phyloP scores from a whole-genome alignment of 1,284 basidiomycete genomes.

The Trichosporon inkin region DNA sequence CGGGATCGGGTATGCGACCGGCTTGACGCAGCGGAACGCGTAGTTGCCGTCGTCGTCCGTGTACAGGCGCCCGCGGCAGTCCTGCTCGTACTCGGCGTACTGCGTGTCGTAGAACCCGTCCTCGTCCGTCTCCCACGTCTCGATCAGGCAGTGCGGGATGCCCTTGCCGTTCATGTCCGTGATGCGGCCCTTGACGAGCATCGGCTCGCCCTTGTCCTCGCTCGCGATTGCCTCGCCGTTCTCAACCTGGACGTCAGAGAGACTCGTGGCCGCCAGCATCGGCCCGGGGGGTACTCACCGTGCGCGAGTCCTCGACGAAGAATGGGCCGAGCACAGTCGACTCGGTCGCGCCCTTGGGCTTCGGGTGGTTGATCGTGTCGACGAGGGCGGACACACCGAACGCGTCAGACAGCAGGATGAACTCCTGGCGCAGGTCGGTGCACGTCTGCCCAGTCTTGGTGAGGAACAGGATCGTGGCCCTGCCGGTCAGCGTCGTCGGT shows the following conservation, averaged over 20 bases:
- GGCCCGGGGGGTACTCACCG: neutral
- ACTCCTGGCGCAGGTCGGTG: conserved; percentile 71
- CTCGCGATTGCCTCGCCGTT: conserved; percentile 66
- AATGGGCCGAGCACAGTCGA: conserved; percentile 78
- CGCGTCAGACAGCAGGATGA: conserved; percentile 73
- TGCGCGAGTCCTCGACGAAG: conserved; percentile 68
- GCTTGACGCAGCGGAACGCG: conserved; percentile 70
- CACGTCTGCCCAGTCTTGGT: conserved; percentile 69
- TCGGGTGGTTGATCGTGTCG: conserved; percentile 70
- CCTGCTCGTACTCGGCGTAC: conserved; percentile 60
- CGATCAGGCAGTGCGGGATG: conserved; percentile 63
- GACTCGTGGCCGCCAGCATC: neutral
- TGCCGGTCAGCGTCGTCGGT: conserved; percentile 16
- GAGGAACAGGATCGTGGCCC: conserved; percentile 65
- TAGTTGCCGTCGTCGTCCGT: conserved; percentile 64
- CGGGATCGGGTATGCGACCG: conserved; percentile 73
- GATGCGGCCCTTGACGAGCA: conserved; percentile 72
- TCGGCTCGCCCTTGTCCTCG: conserved; percentile 74
- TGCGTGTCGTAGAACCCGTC: conserved; percentile 62
- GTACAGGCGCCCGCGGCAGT: conserved; percentile 69
- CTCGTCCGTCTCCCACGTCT: conserved; percentile 80
- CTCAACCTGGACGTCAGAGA: conserved; percentile 46
- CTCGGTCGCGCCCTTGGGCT: conserved; percentile 60
- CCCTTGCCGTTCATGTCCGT: conserved; percentile 64
- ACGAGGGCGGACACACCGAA: conserved; percentile 74